Conservation (phyloP, 2,329 filamentous ascomycete species). For the Didymellaceae sp. region DNA sequence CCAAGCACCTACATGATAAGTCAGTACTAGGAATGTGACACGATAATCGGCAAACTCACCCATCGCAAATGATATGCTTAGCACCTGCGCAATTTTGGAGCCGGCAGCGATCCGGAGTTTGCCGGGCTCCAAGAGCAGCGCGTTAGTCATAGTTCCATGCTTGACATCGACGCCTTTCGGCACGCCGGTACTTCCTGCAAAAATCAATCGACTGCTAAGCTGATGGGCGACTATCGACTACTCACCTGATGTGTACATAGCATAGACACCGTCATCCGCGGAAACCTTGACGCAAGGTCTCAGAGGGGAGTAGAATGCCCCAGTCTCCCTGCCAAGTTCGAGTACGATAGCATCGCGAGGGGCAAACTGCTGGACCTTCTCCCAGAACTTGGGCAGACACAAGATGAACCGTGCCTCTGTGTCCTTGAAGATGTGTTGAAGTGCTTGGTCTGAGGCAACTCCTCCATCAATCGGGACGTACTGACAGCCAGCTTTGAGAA, state of each 20-base stretch:
- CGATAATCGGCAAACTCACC: slow-evolving; percentile 50
- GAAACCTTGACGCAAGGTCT: slow-evolving; percentile 29
- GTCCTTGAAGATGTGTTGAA: slow-evolving; percentile 59
- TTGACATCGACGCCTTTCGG: slow-evolving; percentile 66
- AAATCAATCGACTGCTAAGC: slow-evolving; percentile 6
- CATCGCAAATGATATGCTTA: slow-evolving; percentile 68
- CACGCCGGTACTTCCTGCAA: slow-evolving; percentile 58
- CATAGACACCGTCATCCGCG: slow-evolving; percentile 40
- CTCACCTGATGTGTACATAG: slow-evolving; percentile 60
- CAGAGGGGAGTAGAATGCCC: slow-evolving; percentile 28
- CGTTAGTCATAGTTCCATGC: slow-evolving; percentile 62
- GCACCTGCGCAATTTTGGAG: slow-evolving; percentile 61
- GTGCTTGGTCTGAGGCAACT: slow-evolving; percentile 38
- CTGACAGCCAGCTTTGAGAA: slow-evolving; percentile 65
- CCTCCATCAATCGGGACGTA: slow-evolving; percentile 67
- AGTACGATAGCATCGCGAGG: slow-evolving; percentile 25
- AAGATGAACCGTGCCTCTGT: slow-evolving; percentile 55
- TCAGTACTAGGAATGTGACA: not conserved
- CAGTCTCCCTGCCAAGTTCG: slow-evolving; percentile 30
- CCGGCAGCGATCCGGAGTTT: slow-evolving; percentile 59
- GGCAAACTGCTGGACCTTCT: slow-evolving; percentile 33
- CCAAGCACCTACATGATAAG: slow-evolving; percentile 60
- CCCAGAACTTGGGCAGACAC: slow-evolving; percentile 52
- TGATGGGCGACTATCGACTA: no score
- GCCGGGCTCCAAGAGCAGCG: slow-evolving; percentile 59